These are phyloP conservation scores for Beta vulgaris DNA, from an alignment of 148 eudicot genomes.

Conservation along the genomic window DNA sequence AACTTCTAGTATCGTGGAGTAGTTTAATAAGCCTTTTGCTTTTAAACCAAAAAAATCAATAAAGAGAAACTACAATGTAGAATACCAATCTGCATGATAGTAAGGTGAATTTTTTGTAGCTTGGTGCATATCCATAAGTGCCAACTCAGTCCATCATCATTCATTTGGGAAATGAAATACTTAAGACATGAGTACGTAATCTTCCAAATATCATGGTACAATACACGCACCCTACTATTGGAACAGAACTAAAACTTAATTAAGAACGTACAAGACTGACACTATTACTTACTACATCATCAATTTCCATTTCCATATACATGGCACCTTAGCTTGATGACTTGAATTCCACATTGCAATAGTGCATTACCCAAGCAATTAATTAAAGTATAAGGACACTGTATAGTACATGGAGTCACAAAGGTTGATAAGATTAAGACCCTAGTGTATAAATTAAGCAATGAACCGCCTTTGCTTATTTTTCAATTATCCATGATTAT, in stretches of 20 bases:
- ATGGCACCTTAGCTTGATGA: slow-evolving; percentile 26
- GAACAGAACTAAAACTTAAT: slow-evolving; percentile 1
- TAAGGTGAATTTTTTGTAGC: no score
- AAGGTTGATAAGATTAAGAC: slow-evolving; percentile 28
- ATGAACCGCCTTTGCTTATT: slow-evolving; percentile 16
- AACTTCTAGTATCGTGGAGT: no score
- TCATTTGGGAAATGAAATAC: not conserved
- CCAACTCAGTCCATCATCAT: slow-evolving; percentile 3
- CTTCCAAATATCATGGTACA: slow-evolving; percentile 13
- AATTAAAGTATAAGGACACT: not conserved
- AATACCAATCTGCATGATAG: no score
- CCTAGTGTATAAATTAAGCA: slow-evolving; percentile 22
- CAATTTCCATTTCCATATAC: slow-evolving; percentile 9
- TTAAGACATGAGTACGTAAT: slow-evolving; percentile 13
- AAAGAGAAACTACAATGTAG: no score
- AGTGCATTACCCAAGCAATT: slow-evolving; percentile 16
- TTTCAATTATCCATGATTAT: slow-evolving; percentile 11
- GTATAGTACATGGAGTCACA: slow-evolving; percentile 12
- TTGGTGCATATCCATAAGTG: not conserved
- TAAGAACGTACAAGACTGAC: no score
- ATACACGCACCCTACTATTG: not conserved
- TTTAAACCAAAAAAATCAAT: no score
- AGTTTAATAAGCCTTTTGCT: no score
- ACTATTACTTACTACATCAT: not conserved
- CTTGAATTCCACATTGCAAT: slow-evolving; percentile 26